phyloP scores from a whole-genome alignment of 768 basidiomycete genomes.

The Podaxis rugospora region DNA sequence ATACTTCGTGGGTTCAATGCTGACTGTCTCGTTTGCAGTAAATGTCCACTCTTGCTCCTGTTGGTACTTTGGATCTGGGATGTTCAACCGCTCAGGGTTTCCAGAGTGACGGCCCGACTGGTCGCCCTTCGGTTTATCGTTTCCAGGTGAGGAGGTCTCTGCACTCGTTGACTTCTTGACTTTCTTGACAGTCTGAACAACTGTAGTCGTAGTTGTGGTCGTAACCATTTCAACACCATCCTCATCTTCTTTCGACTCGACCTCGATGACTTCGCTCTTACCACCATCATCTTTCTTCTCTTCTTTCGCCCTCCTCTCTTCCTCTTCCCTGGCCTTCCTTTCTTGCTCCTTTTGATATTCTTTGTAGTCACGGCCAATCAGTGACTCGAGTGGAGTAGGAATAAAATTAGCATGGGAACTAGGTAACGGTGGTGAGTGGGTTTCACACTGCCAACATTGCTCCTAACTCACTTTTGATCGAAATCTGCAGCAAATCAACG shows the following conservation, averaged over 20 bases:
- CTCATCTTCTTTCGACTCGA: conserved; percentile 12
- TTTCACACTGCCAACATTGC: neutral
- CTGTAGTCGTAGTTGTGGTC: conserved; percentile 25
- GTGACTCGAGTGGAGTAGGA: conserved; percentile 28
- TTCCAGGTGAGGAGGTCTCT: neutral
- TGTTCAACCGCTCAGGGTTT: neutral
- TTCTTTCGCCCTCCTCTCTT: conserved; percentile 19
- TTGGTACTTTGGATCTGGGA: conserved; percentile 6
- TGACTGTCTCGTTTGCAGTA: neutral
- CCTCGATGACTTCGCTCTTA: neutral
- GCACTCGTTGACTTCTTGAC: conserved; percentile 17
- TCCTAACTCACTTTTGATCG: conserved; percentile 26
- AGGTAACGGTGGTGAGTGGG: conserved; percentile 7
- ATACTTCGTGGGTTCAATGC: conserved; percentile 18
- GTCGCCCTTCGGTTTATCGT: neutral
- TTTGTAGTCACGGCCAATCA: conserved; percentile 32
- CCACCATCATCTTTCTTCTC: neutral
- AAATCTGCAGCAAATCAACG: conserved; percentile 21
- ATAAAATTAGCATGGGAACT: conserved; percentile 27
- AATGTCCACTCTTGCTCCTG: conserved; percentile 1
- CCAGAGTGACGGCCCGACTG: neutral
- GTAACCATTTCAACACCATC: conserved; percentile 20
- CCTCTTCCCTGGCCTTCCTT: conserved; percentile 14
- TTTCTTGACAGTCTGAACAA: conserved; percentile 17
- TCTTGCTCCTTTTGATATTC: conserved; percentile 25